These are phyloP conservation scores for Colletotrichum cereale DNA, from an alignment of 2,329 filamentous ascomycete species.

Conservation along the genomic window DNA sequence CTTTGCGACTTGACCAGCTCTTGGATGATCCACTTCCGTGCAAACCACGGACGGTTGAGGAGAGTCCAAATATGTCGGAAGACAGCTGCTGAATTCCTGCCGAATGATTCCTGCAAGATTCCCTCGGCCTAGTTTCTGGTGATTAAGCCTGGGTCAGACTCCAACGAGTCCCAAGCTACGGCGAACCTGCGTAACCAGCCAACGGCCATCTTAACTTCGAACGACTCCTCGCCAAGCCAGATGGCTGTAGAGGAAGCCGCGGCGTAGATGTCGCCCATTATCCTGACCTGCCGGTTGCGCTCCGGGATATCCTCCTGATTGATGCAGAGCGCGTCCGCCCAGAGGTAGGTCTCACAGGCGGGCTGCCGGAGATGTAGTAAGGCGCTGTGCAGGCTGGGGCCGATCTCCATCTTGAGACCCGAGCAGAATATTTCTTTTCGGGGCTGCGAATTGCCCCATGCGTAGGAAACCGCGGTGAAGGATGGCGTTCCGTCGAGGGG, in stretches of 20 bases:
- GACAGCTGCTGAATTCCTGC: constrained; percentile 1
- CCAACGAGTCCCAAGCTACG: constrained; percentile 6
- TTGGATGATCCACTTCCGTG: constrained; percentile 21
- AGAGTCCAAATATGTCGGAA: constrained; percentile 19
- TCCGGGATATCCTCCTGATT: constrained; percentile 19
- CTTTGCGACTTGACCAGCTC: constrained; percentile 19
- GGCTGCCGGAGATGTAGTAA: constrained; percentile 11
- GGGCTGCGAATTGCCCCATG: constrained; percentile 38
- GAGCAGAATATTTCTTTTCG: constrained; percentile 3
- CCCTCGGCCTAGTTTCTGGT: neutral
- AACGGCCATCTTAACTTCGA: constrained; percentile 10
- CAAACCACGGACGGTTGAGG: constrained; percentile 19
- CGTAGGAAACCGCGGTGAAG: constrained; percentile 42
- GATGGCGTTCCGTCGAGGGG: constrained; percentile 4
- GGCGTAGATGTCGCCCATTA: constrained; percentile 23
- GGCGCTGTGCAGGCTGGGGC: constrained; percentile 8
- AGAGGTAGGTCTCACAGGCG: constrained; percentile 1
- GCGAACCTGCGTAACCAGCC: constrained; percentile 18
- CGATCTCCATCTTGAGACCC: neutral
- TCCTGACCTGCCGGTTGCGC: constrained; percentile 10
- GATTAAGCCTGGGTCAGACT: constrained; percentile 7
- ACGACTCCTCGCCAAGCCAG: constrained; percentile 15
- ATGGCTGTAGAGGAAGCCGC: constrained; percentile 14
- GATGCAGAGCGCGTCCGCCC: constrained; percentile 27
- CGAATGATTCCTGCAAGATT: no score